A percentile compares a stretch with the other conserved stretches of the same genome.
These are phyloP conservation scores for Leccinum aurantiacum DNA, from an alignment of 768 basidiomycete genomes.

Conservation along the genomic window DNA sequence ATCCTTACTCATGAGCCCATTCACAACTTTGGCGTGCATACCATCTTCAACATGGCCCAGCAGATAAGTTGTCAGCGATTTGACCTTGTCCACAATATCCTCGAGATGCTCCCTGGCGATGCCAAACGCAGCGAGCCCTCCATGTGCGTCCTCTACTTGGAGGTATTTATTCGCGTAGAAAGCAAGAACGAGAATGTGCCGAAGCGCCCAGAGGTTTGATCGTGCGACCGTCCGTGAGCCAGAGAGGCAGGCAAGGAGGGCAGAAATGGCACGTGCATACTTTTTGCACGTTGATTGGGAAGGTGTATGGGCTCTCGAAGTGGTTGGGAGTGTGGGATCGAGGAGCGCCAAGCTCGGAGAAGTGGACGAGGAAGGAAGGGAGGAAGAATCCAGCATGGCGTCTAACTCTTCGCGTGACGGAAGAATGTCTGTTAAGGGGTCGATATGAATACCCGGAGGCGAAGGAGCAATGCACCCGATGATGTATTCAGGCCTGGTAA, in stretches of 20 bases:
- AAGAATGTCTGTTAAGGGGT: conserved; percentile 51
- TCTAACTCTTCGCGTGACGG: conserved; percentile 49
- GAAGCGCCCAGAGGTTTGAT: conserved; percentile 62
- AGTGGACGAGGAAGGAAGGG: conserved; percentile 45
- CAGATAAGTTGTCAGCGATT: conserved; percentile 62
- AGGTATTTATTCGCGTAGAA: conserved; percentile 64
- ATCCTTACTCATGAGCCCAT: conserved; percentile 33
- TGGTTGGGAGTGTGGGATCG: conserved; percentile 57
- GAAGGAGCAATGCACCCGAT: conserved; percentile 37
- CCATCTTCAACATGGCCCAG: conserved; percentile 46
- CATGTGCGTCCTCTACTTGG: conserved; percentile 48
- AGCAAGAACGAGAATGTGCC: conserved; percentile 64
- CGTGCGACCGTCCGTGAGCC: conserved; percentile 62
- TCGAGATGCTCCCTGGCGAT: conserved; percentile 29
- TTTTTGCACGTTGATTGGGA: conserved; percentile 19
- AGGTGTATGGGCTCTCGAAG: conserved; percentile 22
- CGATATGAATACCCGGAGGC: conserved; percentile 37
- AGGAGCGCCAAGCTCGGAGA: conserved; percentile 59
- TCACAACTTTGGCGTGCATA: conserved; percentile 50
- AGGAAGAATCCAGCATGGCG: conserved; percentile 39
- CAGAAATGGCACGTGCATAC: conserved; percentile 63
- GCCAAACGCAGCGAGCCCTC: conserved; percentile 44
- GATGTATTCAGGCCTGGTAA: conserved; percentile 47
- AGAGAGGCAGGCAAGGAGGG: conserved; percentile 53
- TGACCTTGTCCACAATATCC: conserved; percentile 43